Evolutionary conservation across 164 flowering plant genomes (phyloP), one percentile per base, ranked within the genome.

Genomic region (Magnolia officinalis): DNA sequence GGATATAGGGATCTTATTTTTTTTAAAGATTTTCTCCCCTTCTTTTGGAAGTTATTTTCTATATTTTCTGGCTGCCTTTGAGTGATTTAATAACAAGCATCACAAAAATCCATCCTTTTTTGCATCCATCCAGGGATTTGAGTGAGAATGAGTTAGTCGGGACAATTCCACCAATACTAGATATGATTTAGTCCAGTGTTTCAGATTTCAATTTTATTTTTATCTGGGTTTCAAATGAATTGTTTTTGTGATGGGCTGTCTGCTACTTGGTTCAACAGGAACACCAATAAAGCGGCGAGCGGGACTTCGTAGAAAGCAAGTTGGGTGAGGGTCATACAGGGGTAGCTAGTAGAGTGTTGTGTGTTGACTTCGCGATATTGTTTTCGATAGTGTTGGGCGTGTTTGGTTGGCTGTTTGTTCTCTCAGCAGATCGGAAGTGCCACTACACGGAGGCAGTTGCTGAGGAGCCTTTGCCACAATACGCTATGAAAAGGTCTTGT

Each of bases 261-360:
- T 84, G 83, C 78, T 84, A 45, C 73, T 88, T 21, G 81, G 81
- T 72, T 82, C 88, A 50, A 85, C 82, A 63, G 91, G 89, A 70
- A 95, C 95, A 70, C 92, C 90, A 71, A 86, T 89, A 74, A 87
- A 88, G 79, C 81, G 88, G 66, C 81, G 91, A 81, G 90, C 96
- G 50, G 92, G 92, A 78, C 78, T 94, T 78, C 82, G 93, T 9
- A 87, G 88, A 21, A 87, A 87, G 76, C 97, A 94, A 19, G 96
- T 95, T 7, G 98, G 98, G 37, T 81, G 97, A 82, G 89, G 95
- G 68, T 92, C 98, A 2, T 90, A 91, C 72, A 71, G 91, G 31
- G 97, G 91, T 37, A 92, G 97, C 80, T 92, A 94, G 94, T 26
- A 78, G 50, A 68, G 70, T 55, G 37, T 79, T 59, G 75, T 20